phyloP scores from a whole-genome alignment of 176 grass and related monocot genomes.

The Oropetium thomaeum region DNA sequence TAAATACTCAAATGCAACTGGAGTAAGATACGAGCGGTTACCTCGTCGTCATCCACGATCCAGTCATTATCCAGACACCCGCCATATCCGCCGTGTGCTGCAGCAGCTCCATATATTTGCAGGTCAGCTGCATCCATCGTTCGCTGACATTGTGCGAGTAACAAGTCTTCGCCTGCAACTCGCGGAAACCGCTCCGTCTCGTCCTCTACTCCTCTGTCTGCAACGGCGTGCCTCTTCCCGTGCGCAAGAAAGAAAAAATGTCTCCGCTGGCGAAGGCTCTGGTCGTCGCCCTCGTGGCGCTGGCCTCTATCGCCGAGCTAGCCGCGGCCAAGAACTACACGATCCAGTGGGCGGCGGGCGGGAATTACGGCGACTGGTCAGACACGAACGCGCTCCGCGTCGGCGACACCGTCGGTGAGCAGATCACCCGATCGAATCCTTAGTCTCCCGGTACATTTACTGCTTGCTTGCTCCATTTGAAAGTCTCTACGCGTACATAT shows the following conservation, averaged over 20 bases:
- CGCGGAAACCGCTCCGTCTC: background rate
- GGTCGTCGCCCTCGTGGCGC: conserved; percentile 11
- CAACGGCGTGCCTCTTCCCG: conserved; percentile 28
- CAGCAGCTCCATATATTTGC: conserved; percentile 14
- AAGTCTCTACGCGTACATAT: background rate
- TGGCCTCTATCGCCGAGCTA: conserved; percentile 33
- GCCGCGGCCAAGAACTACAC: conserved; percentile 32
- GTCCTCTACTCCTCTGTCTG: no score
- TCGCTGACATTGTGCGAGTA: background rate
- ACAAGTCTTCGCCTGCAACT: background rate
- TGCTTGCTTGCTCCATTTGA: background rate
- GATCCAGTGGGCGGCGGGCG: conserved; percentile 23
- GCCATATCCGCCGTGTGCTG: no score
- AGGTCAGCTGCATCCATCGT: conserved; percentile 3
- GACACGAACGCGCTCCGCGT: conserved; percentile 20
- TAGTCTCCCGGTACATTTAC: no score
- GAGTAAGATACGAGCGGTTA: background rate
- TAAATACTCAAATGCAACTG: background rate
- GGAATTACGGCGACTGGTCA: conserved; percentile 40
- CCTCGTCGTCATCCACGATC: conserved; percentile 9
- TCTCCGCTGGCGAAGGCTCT: conserved; percentile 19
- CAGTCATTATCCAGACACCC: background rate
- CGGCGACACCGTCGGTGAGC: conserved; percentile 56
- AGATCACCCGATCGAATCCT: background rate
- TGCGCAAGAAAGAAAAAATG: background rate